Evolutionary conservation across 345 rosid species (phyloP), one percentile per base, ranked within the genome.

Genomic region (Citrus inodora): DNA sequence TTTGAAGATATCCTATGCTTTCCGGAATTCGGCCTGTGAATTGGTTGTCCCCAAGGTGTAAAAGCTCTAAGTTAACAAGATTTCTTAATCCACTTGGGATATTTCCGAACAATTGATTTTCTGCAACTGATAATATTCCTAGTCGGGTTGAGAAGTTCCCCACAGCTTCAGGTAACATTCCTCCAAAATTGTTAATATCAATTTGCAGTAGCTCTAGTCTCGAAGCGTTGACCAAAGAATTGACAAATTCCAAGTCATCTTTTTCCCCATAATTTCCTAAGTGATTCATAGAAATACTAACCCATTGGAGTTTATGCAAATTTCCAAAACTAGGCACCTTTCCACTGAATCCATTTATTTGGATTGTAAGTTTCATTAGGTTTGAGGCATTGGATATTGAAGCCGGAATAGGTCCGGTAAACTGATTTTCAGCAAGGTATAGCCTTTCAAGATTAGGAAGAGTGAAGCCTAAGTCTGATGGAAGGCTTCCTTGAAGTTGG

Each of bases 371-470:
- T 1, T 0, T 0, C 8, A 1, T 0, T 2, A 87, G 73, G 35
- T 85, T 67, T 0, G 84, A 74, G 10, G 76, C 72, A 64, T 86
- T 86, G 55, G 56, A 14, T 4, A 51, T 51, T 51, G 56, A 51
- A 13, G 21, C 56, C 1, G 56, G 56, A 16, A 16, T 82, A 71
- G 40, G n/a, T 1, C 87, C 86, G 4, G 27, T 42, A 28, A 84
- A 58, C 2, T 65, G 10, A 37, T 84, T 84, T 0, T 0, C 0
- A 40, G 0, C 1, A 22, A 83, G 2, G 4, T 9, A 37, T 67
- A 67, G 9, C 1, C 4, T 19, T 67, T 67, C 70, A 22, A 67
- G 70, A 0, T 74, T 73, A 9, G 83, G 85, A 30, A 75, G 83
- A 16, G 72, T 60, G 35, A 55, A 32, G 63, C 78, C 79, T 9